Evolutionary conservation across 2,329 filamentous ascomycete genomes (phyloP), one percentile per base, ranked within the genome.

Genomic region (Malbranchea cinnamomea): DNA sequence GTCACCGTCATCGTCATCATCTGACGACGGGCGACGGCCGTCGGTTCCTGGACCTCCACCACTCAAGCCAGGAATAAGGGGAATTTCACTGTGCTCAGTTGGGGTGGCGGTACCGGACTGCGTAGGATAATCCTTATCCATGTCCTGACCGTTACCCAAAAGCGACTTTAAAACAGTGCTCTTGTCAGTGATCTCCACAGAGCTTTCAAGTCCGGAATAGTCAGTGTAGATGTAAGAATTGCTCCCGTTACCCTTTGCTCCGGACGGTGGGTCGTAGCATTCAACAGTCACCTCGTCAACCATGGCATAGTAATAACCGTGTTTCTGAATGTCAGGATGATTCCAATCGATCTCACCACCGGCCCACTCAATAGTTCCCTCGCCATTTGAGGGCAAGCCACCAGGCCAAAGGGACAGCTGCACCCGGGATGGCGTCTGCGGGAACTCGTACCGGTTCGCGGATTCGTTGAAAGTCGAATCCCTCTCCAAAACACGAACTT

Each of bases 381-480:
- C 50, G 23, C 71, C 78, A 54, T 94, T 94, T 48, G 66, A 67
- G 6, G 72, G 58, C 26, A 80, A 70, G 50, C 89, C 89, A 47
- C 82, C 89, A 23, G 89, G 89, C 89, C 89, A 98, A 48, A 98
- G 74, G 10, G 89, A 95, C 29, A 98, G 68, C 63, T 94, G 83
- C 30, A 98, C 71, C 43, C 87, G 81, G 10, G 85, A 61, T 3
- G 89, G 89, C 0, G 85, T 91, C 60, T 95, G 89, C 5, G 89
- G 89, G 63, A 71, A 98, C 46, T 78, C 65, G 67, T 76, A 98
- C 54, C 75, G 74, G 56, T 85, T 78, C 34, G 73, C 60, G 5
- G 82, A 91, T 8, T 64, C 59, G 60, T 98, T 94, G 74, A 78
- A 95, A 8, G 89, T 95, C 21, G 83, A 71, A 10, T 68, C 64